Conservation (phyloP, 768 basidiomycete genomes). For the Boletus rubropictus region DNA sequence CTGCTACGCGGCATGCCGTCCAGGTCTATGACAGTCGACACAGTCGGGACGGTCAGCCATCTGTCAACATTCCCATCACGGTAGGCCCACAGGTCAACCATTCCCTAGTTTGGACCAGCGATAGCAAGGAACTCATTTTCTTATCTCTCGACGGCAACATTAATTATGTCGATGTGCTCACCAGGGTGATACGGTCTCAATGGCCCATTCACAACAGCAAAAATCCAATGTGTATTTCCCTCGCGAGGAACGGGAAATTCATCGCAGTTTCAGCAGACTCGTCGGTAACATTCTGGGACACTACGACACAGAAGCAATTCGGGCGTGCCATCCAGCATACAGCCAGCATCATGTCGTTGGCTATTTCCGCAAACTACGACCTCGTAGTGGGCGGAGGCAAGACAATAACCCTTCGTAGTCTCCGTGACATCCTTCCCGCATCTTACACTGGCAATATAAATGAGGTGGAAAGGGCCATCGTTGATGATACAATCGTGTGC, state of each 20-base stretch:
- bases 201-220: not conserved
- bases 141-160: not conserved
- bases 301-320: not conserved
- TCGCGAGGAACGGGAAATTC: not conserved
- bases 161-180: not conserved
- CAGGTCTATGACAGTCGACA: not conserved
- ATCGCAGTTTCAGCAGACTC: not conserved
- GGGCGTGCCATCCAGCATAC: not conserved
- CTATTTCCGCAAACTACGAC: not conserved
- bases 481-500: no score
- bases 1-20: not conserved
- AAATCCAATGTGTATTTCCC: not conserved
- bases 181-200: not conserved
- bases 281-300: not conserved
- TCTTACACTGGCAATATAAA: not conserved
- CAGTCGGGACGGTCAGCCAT: not conserved
- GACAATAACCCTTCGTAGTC: not conserved
- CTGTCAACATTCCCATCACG: not conserved
- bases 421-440: not conserved
- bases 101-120: not conserved
- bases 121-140: not conserved
- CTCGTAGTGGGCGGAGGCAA: not conserved
- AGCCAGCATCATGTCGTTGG: not conserved
- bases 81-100: no score
- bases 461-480: no score